Evolutionary conservation across 1,139 yeast genomes (phyloP).

Genomic region (Nematodospora anomalae): DNA sequence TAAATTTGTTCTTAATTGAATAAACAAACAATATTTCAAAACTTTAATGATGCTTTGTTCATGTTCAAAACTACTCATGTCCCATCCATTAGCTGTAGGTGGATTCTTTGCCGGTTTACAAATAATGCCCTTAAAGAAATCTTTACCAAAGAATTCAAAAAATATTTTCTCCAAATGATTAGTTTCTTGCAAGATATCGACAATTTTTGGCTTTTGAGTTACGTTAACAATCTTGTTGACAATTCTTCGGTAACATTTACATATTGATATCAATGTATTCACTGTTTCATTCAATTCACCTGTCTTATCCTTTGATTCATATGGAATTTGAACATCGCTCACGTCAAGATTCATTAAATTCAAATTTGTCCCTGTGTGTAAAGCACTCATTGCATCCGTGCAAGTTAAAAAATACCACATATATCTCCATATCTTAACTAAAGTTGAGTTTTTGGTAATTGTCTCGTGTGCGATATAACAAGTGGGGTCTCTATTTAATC

Average conservation of each 20-base stretch:
- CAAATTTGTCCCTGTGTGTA: slow-evolving; percentile 36
- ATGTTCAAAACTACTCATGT: slow-evolving; percentile 20
- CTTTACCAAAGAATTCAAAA: slow-evolving; percentile 42
- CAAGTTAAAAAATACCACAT: slow-evolving; percentile 37
- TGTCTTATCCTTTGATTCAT: slow-evolving; percentile 16
- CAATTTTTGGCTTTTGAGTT: slow-evolving; percentile 32
- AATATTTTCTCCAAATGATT: slow-evolving; percentile 40
- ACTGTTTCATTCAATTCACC: slow-evolving; percentile 20
- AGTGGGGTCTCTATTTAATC: slow-evolving; percentile 45
- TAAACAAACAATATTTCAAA: slow-evolving; percentile 34
- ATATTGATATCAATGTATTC: slow-evolving; percentile 20
- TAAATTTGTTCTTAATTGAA: slow-evolving; percentile 42
- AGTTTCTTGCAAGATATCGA: slow-evolving; percentile 39
- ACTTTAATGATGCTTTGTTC: slow-evolving; percentile 32
- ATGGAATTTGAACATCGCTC: slow-evolving; percentile 37
- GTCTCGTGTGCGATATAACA: slow-evolving; percentile 31
- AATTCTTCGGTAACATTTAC: slow-evolving; percentile 32
- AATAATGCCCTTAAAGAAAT: slow-evolving; percentile 42
- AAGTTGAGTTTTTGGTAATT: slow-evolving; percentile 28
- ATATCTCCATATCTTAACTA: slow-evolving; percentile 37
- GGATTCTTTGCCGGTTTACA: slow-evolving; percentile 34
- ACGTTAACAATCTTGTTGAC: slow-evolving; percentile 32
- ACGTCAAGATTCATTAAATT: slow-evolving; percentile 28
- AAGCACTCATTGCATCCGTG: slow-evolving; percentile 35
- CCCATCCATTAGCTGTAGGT: slow-evolving; percentile 16